phyloP scores from a whole-genome alignment of 2,329 filamentous ascomycete genomes.

The Rhexocercosporidium sp. region DNA sequence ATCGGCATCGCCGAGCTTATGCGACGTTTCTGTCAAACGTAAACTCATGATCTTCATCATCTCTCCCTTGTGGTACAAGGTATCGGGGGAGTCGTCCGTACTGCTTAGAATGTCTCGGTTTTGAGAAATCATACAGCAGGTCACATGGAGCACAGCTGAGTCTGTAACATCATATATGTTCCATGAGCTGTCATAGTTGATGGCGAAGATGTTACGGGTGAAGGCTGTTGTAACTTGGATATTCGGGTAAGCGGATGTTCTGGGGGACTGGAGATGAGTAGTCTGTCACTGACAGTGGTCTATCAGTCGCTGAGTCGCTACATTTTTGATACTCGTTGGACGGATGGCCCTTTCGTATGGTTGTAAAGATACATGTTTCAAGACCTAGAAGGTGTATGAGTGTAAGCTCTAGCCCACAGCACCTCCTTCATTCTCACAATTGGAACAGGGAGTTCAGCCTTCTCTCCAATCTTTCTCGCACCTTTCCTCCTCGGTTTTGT shows the following conservation, averaged over 20 bases:
- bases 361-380: background rate
- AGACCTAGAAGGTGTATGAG: background rate
- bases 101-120: background rate
- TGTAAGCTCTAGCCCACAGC: background rate
- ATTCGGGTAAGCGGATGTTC: background rate
- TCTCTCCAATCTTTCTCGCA: background rate
- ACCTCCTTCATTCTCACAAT: background rate
- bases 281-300: background rate
- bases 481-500: background rate
- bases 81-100: constrained; percentile 11
- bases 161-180: background rate
- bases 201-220: background rate
- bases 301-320: background rate
- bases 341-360: background rate
- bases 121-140: background rate
- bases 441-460: background rate
- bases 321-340: background rate
- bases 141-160: background rate
- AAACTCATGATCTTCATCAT: constrained; percentile 23
- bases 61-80: constrained; percentile 23
- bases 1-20: constrained; percentile 4
- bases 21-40: background rate
- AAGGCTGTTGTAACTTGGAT: too few species aligned
- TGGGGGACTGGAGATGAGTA: background rate
- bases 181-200: background rate